Evolutionary conservation across 176 grass and related monocot genomes (phyloP), one percentile per base, ranked within the genome.

Genomic region (Aegilops sharonensis): DNA sequence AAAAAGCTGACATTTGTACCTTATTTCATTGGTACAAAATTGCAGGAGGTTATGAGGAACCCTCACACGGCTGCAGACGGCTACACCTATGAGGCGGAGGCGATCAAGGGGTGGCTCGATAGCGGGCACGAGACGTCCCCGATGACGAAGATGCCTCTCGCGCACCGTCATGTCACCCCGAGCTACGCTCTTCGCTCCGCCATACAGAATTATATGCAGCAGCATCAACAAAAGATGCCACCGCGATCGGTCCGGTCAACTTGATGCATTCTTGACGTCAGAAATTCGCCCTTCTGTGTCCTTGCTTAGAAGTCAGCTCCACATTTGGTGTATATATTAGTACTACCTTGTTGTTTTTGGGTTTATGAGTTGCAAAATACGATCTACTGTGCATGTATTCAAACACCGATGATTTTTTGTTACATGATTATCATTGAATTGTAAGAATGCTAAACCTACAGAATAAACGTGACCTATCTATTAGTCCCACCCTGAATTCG

Each of bases 21-120:
- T 60, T 37, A 8, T 88, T 68, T 32, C 10, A 30, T 25, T 71
- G 66, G 77, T 56, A 77, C 37, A 82, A 85, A 68, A 82, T 70
- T 43, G 4, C 72, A 94, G 95, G 95, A 94, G 75, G 77, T 97
- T 14, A 97, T 97, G 92, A 97, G 82, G 72, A 88, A 94, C 66
- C 95, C 95, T 70, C 90, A 91, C 30, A 79, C 92, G 74, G 95
- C 95, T 0, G 86, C 92, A 17, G 92, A 97, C 70, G 90, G 92
- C 9, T 89, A 91, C 86, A 94, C 90, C 48, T 97, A 97, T 20
- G 94, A 97, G 89, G 89, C 74, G 12, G 90, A 92, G 80, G 83
- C 81, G 27, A 94, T 94, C 77, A 97, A 88, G 65, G 88, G 87
- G 21, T 94, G 95, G 95, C 81, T 97, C 11, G 84, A 92, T 36